A percentile compares a stretch with the other conserved stretches of the same genome.
phyloP scores from a whole-genome alignment of 768 basidiomycete species.

The Serendipita sp. region DNA sequence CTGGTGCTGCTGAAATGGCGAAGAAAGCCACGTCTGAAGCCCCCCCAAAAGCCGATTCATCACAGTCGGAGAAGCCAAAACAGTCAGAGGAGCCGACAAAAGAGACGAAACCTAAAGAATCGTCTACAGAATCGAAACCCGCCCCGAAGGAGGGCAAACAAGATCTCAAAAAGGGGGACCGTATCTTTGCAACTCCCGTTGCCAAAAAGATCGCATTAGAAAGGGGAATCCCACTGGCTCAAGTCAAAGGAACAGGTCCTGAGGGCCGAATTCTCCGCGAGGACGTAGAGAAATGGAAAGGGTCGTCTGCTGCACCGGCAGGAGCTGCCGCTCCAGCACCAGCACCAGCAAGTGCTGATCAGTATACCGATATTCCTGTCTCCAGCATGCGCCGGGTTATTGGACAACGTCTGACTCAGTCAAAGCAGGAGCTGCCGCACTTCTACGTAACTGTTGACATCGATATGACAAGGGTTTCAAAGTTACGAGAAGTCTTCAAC shows the following conservation, averaged over 20 bases:
- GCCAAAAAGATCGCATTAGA: conserved; percentile 97
- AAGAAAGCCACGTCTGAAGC: conserved; percentile 37
- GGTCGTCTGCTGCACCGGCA: conserved; percentile 26
- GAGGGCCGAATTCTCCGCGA: conserved; percentile 85
- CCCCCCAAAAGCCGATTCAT: conserved; percentile 24
- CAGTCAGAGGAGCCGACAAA: conserved; percentile 2
- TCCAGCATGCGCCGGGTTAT: conserved; percentile 93
- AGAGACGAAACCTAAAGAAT: conserved; percentile 8
- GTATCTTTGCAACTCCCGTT: conserved; percentile 87
- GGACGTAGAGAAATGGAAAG: conserved; percentile 83
- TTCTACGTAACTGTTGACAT: conserved; percentile 93
- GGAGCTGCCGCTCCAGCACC: conserved; percentile 27
- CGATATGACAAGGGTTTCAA: conserved; percentile 90
- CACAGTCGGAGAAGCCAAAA: conserved; percentile 24
- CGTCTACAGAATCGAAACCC: conserved; percentile 4
- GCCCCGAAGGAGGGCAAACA: conserved; percentile 28
- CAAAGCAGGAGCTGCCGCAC: conserved; percentile 89
- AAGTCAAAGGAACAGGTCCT: conserved; percentile 88
- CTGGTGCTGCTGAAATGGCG: conserved; percentile 60
- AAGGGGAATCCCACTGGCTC: conserved; percentile 72
- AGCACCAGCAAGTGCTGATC: conserved; percentile 23
- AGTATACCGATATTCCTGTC: conserved; percentile 80
- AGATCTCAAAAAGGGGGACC: conserved; percentile 49
- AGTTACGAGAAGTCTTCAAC: conserved; percentile 93
- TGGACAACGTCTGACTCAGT: conserved; percentile 75